phyloP scores from a whole-genome alignment of 176 grass and related monocot genomes.

The Areca catechu region DNA sequence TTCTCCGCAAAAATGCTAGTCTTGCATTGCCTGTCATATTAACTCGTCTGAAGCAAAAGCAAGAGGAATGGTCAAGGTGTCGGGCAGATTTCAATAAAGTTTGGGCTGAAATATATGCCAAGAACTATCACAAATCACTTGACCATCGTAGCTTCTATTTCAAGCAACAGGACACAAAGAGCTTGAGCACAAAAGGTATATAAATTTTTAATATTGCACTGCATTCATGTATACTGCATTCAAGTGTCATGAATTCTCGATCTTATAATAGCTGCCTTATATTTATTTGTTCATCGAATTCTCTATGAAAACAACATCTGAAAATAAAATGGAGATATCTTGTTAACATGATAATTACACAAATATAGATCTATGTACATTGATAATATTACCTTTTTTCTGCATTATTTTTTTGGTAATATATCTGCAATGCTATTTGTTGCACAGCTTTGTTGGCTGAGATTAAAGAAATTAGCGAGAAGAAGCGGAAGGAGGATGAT shows the following conservation, averaged over 20 bases:
- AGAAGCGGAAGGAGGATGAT: slow-evolving; percentile 92
- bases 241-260: background rate
- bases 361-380: no score
- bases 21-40: slow-evolving; percentile 78
- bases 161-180: slow-evolving; percentile 99
- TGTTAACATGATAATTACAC: no score
- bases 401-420: slow-evolving; percentile 17
- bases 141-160: slow-evolving; percentile 99
- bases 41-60: slow-evolving; percentile 83
- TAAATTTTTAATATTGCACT: background rate
- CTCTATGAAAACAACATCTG: no score
- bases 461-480: slow-evolving; percentile 99
- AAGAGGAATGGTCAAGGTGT: slow-evolving; percentile 87
- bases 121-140: slow-evolving; percentile 98
- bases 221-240: background rate
- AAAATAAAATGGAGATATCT: no score
- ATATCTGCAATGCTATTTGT: slow-evolving; percentile 16
- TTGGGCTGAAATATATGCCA: slow-evolving; percentile 95
- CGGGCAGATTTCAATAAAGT: slow-evolving; percentile 94
- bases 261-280: no score
- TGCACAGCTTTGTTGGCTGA: slow-evolving; percentile 85
- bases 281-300: background rate
- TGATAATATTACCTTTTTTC: background rate
- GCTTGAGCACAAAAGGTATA: slow-evolving; percentile 80
- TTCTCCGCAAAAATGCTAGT: slow-evolving; percentile 74